Evolutionary conservation across 2,329 filamentous ascomycete genomes (phyloP), one percentile per base, ranked within the genome.

Genomic region (Didymella keratinophila): DNA sequence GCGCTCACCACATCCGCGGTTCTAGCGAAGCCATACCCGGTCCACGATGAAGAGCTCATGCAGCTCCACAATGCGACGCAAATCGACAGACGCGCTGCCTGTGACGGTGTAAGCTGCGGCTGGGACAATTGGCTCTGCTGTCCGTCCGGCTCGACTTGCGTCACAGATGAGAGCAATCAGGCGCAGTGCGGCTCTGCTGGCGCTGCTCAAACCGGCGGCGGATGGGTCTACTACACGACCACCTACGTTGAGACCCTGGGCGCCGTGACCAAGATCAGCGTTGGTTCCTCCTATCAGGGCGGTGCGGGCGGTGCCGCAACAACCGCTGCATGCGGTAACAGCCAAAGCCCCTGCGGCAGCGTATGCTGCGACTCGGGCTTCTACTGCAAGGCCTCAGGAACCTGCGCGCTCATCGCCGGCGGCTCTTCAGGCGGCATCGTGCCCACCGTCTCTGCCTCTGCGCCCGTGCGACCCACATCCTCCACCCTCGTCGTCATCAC

Each of bases 361-460:
- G 87, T 88, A 58, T 93, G 90, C 82, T 94, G 90, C 76, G 85
- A 86, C 23, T 84, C 79, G 59, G 86, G 84, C 78, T 88, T 91
- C 76, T 89, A 87, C 70, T 93, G 91, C 75, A 34, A 34, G 21
- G 42, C 43, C 83, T 8, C 77, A 1, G 85, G 85, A 51, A 83
- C 87, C 69, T 92, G 89, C 72, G 76, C 80, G 5, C 74, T 83
- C 25, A 84, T 84, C 52, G 80, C 80, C 45, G 82, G 80, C 63
- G 82, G 80, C 63, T 84, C 79, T 82, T 74, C 72, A 49, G 76
- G 74, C 58, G 75, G 76, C 50, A 71, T 76, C 43, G 56, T 70
- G 46, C 65, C 65, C n/a, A 64, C 65, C 9, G 70, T 67, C 28
- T 71, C 62, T 65, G 81, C 83, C 27, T 88, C 86, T 50, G 85